Conservation (phyloP, 306 rosid species). For the Begonia loranthoides region DNA sequence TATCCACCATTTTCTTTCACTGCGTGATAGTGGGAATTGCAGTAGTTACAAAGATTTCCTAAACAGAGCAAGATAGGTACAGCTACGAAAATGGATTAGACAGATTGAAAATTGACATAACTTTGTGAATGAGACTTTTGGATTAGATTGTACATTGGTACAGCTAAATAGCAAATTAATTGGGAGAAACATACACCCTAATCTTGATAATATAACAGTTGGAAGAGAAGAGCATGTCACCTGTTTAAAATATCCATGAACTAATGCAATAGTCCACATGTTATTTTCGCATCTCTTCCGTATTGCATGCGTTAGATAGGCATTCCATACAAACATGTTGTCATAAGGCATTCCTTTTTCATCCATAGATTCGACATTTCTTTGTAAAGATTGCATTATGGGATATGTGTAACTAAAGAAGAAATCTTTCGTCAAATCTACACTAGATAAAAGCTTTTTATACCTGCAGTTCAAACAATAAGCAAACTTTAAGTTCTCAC, state of each 20-base stretch:
- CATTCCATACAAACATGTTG: conserved; percentile 94
- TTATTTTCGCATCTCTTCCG: conserved; percentile 81
- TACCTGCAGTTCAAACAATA: conserved; percentile 38
- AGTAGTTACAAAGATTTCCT: no score
- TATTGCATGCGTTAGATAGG: conserved; percentile 69
- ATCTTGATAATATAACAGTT: not conserved
- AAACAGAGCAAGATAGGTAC: no score
- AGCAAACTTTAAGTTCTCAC: not conserved
- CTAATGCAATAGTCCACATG: conserved; percentile 90
- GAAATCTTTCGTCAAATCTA: conserved; percentile 91
- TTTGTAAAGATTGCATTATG: conserved; percentile 91
- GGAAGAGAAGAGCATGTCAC: conserved; percentile 20
- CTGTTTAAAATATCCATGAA: conserved; percentile 95
- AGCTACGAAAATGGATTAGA: no score
- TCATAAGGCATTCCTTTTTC: conserved; percentile 67
- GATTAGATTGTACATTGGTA: not conserved
- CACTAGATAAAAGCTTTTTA: conserved; percentile 79
- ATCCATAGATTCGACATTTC: conserved; percentile 35
- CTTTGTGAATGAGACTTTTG: not conserved
- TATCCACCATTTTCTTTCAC: no score
- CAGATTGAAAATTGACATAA: no score
- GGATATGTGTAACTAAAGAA: conserved; percentile 95
- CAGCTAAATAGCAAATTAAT: not conserved
- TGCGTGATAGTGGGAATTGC: no score
- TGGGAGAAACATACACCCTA: not conserved